Percentiles rank a stretch among this genome's conserved stretches.
phyloP scores from a whole-genome alignment of 2,329 filamentous ascomycete species.

The Rhexocercosporidium sp. region DNA sequence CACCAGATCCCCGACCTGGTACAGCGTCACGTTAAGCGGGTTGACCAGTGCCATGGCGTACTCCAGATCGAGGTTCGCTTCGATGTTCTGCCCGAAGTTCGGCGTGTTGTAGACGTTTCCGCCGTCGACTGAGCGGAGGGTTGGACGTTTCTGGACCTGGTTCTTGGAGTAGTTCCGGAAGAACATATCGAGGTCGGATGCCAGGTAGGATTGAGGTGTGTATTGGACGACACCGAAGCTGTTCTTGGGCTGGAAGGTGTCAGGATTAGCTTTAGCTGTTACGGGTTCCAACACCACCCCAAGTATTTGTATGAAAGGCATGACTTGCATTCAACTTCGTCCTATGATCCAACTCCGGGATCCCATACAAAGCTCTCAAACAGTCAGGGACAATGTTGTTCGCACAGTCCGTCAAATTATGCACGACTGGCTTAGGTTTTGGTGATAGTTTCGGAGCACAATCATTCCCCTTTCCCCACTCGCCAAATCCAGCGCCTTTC shows the following conservation, averaged over 20 bases:
- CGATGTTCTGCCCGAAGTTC: background rate
- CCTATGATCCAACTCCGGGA: constrained; percentile 45
- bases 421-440: constrained; percentile 18
- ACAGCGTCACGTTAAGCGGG: constrained; percentile 55
- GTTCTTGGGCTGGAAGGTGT: constrained; percentile 8
- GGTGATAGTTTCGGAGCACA: background rate
- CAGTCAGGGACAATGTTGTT: constrained; percentile 61
- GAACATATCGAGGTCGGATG: constrained; percentile 54
- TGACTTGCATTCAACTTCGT: constrained; percentile 39
- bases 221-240: constrained; percentile 59
- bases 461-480: background rate
- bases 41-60: constrained; percentile 54
- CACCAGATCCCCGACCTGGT: constrained; percentile 47
- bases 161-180: constrained; percentile 49
- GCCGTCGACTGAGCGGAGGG: constrained; percentile 50
- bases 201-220: constrained; percentile 55
- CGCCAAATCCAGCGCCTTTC: constrained; percentile 4
- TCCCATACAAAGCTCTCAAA: constrained; percentile 54
- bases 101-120: constrained; percentile 45
- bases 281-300: too few relatives aligned
- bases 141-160: constrained; percentile 51
- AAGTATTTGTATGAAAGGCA: constrained; percentile 26
- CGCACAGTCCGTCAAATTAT: constrained; percentile 49
- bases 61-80: constrained; percentile 52
- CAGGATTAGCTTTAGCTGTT: too few relatives aligned